Percentiles rank a stretch among this genome's conserved stretches.
Conservation (phyloP, 805 yeast genomes). For the Danielozyma ontarioensis region DNA sequence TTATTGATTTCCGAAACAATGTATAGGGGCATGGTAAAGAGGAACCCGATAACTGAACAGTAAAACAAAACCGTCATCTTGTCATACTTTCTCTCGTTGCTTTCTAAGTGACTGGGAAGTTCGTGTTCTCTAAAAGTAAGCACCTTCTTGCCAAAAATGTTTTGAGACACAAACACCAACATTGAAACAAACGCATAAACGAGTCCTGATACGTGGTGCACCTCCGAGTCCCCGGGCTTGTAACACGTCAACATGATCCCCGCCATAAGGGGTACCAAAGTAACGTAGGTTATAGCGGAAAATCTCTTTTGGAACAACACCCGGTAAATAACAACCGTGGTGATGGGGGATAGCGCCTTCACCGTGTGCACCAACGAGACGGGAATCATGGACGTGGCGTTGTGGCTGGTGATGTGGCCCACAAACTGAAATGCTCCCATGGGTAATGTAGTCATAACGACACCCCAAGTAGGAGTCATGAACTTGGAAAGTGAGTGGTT, state of each 20-base stretch:
- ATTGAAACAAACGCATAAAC: conserved; percentile 49
- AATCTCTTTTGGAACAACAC: conserved; percentile 54
- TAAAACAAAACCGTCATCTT: conserved; percentile 67
- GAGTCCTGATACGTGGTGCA: conserved; percentile 33
- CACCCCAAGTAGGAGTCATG: conserved; percentile 47
- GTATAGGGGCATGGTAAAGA: conserved; percentile 64
- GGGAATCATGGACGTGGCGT: conserved; percentile 87
- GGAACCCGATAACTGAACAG: conserved; percentile 67
- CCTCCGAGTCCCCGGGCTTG: conserved; percentile 31
- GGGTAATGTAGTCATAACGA: conserved; percentile 71
- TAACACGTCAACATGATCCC: conserved; percentile 84
- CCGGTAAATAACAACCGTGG: conserved; percentile 79
- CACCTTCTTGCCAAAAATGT: conserved; percentile 72
- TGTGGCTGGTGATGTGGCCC: conserved; percentile 88
- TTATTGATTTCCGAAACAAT: conserved; percentile 46
- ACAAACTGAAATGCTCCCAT: conserved; percentile 92
- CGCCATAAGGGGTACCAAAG: conserved; percentile 69
- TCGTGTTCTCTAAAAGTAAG: conserved; percentile 44
- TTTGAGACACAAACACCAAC: conserved; percentile 72
- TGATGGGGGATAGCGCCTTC: conserved; percentile 85
- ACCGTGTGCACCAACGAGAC: conserved; percentile 94
- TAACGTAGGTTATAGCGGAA: conserved; percentile 62
- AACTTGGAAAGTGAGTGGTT: conserved; percentile 32
- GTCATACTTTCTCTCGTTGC: conserved; percentile 44
- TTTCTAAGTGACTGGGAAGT: conserved; percentile 1